These are phyloP conservation scores for Thielaviopsis punctulata DNA, from an alignment of 2,329 filamentous ascomycete genomes.

Conservation along the genomic window DNA sequence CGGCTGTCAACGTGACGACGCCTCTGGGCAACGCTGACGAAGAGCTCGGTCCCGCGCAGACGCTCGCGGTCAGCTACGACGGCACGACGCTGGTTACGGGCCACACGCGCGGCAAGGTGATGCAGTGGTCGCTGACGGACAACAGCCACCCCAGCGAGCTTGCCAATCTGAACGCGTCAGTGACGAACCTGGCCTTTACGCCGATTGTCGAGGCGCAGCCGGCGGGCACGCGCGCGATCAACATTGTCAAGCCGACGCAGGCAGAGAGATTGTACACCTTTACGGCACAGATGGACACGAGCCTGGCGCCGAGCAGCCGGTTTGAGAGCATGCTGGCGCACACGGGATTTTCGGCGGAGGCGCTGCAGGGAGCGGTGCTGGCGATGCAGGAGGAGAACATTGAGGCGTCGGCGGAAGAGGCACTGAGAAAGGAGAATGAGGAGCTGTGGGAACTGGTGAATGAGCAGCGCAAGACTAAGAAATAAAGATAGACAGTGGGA, in stretches of 20 bases:
- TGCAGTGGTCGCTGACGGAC: slow-evolving; percentile 64
- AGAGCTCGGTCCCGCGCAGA: slow-evolving; percentile 48
- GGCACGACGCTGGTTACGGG: slow-evolving; percentile 65
- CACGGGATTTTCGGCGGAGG: slow-evolving; percentile 29
- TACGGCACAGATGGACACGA: slow-evolving; percentile 41
- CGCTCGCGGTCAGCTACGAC: slow-evolving; percentile 64
- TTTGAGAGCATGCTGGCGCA: slow-evolving; percentile 29
- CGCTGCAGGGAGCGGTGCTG: slow-evolving; percentile 32
- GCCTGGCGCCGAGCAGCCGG: slow-evolving; percentile 23
- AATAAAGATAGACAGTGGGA: slow-evolving; percentile 18
- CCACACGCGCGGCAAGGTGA: slow-evolving; percentile 61
- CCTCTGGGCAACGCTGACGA: slow-evolving; percentile 40
- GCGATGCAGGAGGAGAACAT: slow-evolving; percentile 11
- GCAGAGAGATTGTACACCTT: slow-evolving; percentile 48
- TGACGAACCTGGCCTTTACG: slow-evolving; percentile 67
- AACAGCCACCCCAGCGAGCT: slow-evolving; percentile 50
- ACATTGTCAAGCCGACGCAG: slow-evolving; percentile 66
- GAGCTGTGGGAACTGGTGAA: slow-evolving; percentile 25
- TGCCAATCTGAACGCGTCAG: slow-evolving; percentile 57
- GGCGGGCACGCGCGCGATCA: slow-evolving; percentile 22
- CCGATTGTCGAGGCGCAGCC: slow-evolving; percentile 26
- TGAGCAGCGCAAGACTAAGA: slow-evolving; percentile 21
- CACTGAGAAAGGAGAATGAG: slow-evolving; percentile 18
- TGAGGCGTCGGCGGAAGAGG: slow-evolving; percentile 5
- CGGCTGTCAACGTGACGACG: slow-evolving; percentile 35